Base-by-base conservation (phyloP, 352 stramenopile species). In the Plasmopara halstedii region DNA sequence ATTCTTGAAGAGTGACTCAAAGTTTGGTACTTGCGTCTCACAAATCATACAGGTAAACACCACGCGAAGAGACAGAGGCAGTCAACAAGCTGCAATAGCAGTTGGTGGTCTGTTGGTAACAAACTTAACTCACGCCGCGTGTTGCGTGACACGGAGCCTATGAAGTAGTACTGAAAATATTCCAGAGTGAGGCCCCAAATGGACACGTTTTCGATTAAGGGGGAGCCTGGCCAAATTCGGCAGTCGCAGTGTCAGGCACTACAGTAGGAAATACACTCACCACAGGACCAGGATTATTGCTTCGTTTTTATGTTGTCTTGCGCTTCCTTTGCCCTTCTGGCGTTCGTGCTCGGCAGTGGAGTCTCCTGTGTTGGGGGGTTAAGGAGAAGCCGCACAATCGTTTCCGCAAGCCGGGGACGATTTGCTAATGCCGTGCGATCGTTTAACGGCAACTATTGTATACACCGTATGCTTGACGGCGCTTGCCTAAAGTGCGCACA, bases 1-100 rank as follows among this genome's bases (percentile, higher is more conserved):
- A 61, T 64, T 60, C 54, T 62, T 68, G 49, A 67, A 67, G 58
- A 34, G 32, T 51, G 58, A 19, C 45, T 64, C 49, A 68, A 64
- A 61, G 41, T 57, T 42, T 63, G 54, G 34, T 33, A 41, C 20
- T 53, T 42, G 58, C 6, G 15, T 40, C 37, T 67, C 58, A 67
- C 47, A 67, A 63, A 67, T 67, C 58, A 67, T 29, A 29, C 25
- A 29, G 11, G 25, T 66, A 52, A 51, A 53, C 38, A 23, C 20
- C 14, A 43, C 33, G 36, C 31, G 41, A 15, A 23, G 35, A n/a
- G 42, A 34, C 25, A 21, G 17, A 37, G 22, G 23, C 11, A 29
- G 8, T 48, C n/a, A 36, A 26, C 35, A 15, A 42, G 26, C n/a
- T 44, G 20, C 33, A 35, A 4, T 26, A 23, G 46, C 46, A 46